Conservation (phyloP, 192 early-diverging fungal species). For the Entomortierella beljakovae region DNA sequence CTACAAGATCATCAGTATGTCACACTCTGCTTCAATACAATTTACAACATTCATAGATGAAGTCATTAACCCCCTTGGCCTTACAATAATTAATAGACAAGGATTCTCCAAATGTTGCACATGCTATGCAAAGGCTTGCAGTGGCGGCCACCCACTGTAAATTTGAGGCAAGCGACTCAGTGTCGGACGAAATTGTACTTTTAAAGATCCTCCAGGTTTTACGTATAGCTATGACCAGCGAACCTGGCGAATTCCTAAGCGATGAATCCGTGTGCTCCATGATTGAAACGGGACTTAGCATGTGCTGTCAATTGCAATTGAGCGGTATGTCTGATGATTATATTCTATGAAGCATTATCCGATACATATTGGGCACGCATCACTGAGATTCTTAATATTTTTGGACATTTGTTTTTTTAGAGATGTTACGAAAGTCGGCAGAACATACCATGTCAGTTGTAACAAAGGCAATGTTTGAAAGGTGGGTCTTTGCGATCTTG, state of each 20-base stretch:
- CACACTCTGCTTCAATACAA: not conserved
- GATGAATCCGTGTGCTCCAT: constrained; percentile 97
- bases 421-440: constrained; percentile 80
- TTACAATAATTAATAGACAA: constrained; percentile 52
- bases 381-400: not conserved
- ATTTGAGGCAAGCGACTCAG: constrained; percentile 94
- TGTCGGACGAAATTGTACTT: constrained; percentile 95
- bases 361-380: too few relatives aligned
- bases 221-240: constrained; percentile 78
- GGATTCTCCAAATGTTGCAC: constrained; percentile 72
- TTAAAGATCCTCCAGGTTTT: constrained; percentile 89
- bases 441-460: constrained; percentile 84
- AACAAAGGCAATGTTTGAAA: constrained; percentile 80
- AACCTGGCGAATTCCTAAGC: constrained; percentile 75
- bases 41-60: not conserved
- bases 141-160: constrained; percentile 94
- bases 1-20: constrained; percentile 78
- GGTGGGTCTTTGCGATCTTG: constrained; percentile 56
- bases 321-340: constrained; percentile 67
- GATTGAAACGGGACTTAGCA: constrained; percentile 96
- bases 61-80: not conserved
- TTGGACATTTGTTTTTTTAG: constrained; percentile 56
- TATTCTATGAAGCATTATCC: not conserved
- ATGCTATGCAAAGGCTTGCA: constrained; percentile 78
- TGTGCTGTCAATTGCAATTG: constrained; percentile 94